Evolutionary conservation across 352 stramenopile genomes (phyloP).

Genomic region (Phytopythium sindhum): DNA sequence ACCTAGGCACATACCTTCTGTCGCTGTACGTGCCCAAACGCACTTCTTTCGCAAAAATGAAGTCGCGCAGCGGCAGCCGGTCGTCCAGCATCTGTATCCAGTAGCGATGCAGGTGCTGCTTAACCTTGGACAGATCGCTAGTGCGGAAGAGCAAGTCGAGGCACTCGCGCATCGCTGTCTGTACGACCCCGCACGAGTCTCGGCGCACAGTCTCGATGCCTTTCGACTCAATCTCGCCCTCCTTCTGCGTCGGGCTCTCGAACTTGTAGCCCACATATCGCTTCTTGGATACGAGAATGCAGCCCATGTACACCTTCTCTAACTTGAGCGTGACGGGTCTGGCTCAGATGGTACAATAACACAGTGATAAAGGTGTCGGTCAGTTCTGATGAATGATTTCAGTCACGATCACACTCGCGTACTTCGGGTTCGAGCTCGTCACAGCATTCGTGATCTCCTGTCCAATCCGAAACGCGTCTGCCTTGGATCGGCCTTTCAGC

Average conservation of each 20-base stretch:
- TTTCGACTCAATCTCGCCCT: slow-evolving; percentile 85
- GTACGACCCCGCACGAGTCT: slow-evolving; percentile 90
- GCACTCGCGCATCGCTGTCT: slow-evolving; percentile 59
- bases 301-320: slow-evolving; percentile 93
- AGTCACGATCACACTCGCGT: slow-evolving; percentile 4
- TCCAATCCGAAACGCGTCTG: slow-evolving; percentile 93
- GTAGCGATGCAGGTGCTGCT: slow-evolving; percentile 52
- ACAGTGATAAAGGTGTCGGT: neutral
- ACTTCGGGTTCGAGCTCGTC: slow-evolving; percentile 84
- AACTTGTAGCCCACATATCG: slow-evolving; percentile 90
- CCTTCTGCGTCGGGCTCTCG: slow-evolving; percentile 49
- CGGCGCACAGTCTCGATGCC: slow-evolving; percentile 91
- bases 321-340: slow-evolving; percentile 82
- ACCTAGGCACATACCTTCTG: slow-evolving; percentile 27
- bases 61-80: slow-evolving; percentile 62
- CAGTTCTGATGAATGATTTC: neutral
- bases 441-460: slow-evolving; percentile 89
- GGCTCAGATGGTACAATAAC: neutral
- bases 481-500: slow-evolving; percentile 90
- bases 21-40: slow-evolving; percentile 78
- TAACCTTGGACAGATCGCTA: slow-evolving; percentile 69
- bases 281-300: slow-evolving; percentile 94
- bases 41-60: slow-evolving; percentile 86
- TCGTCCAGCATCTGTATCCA: slow-evolving; percentile 71
- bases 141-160: slow-evolving; percentile 68